A percentile compares a stretch with the other conserved stretches of the same genome.
These are phyloP conservation scores for Rhododendron mucronatum DNA, from an alignment of 148 eudicot species.

Conservation along the genomic window DNA sequence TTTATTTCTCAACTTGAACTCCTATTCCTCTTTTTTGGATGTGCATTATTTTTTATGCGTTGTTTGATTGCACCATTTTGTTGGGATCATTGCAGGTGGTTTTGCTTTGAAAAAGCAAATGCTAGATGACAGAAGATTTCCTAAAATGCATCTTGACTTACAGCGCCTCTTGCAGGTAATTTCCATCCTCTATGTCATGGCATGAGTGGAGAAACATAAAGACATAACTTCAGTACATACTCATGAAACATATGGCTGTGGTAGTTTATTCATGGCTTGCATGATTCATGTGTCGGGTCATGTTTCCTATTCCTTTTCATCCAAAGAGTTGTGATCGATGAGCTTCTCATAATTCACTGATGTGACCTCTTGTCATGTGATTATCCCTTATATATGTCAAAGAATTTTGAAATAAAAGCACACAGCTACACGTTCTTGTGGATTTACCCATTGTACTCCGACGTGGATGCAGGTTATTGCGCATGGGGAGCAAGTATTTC, in stretches of 20 bases:
- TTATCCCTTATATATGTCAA: neutral
- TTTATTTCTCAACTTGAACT: constrained; percentile 1
- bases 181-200: neutral
- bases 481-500: constrained; percentile 96
- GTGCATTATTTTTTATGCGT: neutral
- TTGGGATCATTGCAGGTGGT: constrained; percentile 43
- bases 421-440: neutral
- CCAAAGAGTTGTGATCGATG: neutral
- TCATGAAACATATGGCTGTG: neutral
- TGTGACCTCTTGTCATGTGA: neutral
- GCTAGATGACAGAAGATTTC: constrained; percentile 91
- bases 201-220: neutral
- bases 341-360: neutral
- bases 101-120: constrained; percentile 80
- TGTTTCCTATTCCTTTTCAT: neutral
- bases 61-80: constrained; percentile 1
- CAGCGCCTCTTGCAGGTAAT: constrained; percentile 91
- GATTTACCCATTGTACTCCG: neutral
- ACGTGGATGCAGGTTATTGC: constrained; percentile 59
- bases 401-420: neutral
- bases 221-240: neutral
- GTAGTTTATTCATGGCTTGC: neutral
- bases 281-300: neutral
- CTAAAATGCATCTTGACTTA: constrained; percentile 91
- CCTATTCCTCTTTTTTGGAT: neutral